Evolutionary conservation across 1,284 basidiomycete species (phyloP), one percentile per base, ranked within the genome.

Genomic region (Baeospora myosura): DNA sequence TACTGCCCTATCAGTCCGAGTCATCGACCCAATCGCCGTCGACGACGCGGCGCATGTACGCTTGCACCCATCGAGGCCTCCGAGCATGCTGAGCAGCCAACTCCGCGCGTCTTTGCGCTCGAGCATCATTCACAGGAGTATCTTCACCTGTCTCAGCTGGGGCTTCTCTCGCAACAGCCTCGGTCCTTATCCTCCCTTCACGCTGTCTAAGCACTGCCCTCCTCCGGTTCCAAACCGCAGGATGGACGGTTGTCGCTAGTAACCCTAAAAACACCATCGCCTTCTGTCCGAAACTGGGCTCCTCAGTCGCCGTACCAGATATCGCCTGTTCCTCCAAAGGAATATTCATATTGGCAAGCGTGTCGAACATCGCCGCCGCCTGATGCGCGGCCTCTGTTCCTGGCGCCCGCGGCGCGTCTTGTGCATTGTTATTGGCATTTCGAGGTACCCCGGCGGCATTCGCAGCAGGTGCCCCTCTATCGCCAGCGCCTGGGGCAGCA

Each of bases 201-300:
- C 85, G 64, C 46, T 68, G 68, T 52, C 76, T 64, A 51, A 88
- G 66, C 8, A 69, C 70, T 16, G 56, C 60, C 34, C 84, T 67
- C 48, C 85, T 68, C 44, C 78, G 72, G 50, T 87, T 78, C 78
- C 86, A 88, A 31, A 86, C 65, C 21, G 82, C 85, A 3, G 85
- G 85, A 56, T 85, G 76, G 25, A 85, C 57, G 18, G 85, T 85
- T 18, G 75, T 61, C 33, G 80, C 35, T 36, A 88, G 62, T 37
- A 88, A 58, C 16, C 64, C 58, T 16, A 77, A 46, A 56, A 88
- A 87, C 16, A 74, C 71, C 41, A 59, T 59, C 24, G 65, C 46
- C 52, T 76, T 80, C 49, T 73, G 74, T 5, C 64, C 53, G 4
- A 78, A 40, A 17, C 63, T 60, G 2, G 79, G 82, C 52, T 63